These are phyloP conservation scores for Nemania abortiva DNA, from an alignment of 2,329 filamentous ascomycete species.

Conservation along the genomic window DNA sequence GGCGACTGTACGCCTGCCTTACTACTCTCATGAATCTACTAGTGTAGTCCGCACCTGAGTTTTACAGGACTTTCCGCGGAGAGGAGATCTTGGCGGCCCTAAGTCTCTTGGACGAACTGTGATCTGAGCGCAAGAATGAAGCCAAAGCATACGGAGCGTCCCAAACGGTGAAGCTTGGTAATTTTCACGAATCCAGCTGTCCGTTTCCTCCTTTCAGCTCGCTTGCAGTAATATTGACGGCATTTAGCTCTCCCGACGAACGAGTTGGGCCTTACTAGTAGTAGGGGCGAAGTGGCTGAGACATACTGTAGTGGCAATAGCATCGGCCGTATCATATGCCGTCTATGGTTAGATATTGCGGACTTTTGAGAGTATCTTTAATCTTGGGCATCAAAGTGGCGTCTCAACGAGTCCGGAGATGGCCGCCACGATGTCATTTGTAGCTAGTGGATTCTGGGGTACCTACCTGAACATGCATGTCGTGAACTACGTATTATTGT, in stretches of 20 bases:
- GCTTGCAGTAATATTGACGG: neutral
- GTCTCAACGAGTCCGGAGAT: conserved; percentile 54
- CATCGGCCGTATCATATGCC: conserved; percentile 85
- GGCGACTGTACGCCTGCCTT: too few species aligned
- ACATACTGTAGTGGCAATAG: conserved; percentile 55
- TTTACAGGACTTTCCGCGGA: too few species aligned
- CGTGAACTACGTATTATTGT: conserved; percentile 70
- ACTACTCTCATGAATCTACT: too few species aligned
- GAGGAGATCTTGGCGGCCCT: too few species aligned
- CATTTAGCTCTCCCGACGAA: neutral
- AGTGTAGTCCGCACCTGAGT: too few species aligned
- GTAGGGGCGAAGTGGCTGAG: conserved; percentile 19
- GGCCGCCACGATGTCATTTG: conserved; percentile 82
- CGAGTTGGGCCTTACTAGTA: neutral
- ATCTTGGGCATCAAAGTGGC: conserved; percentile 81
- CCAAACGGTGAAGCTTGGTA: conserved; percentile 59
- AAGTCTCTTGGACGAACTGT: conserved; percentile 59
- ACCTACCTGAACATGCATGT: conserved; percentile 85
- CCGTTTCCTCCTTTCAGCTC: neutral
- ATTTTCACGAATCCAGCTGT: conserved; percentile 35
- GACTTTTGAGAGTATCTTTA: conserved; percentile 76
- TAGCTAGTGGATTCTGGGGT: conserved; percentile 91
- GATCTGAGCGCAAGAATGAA: conserved; percentile 56
- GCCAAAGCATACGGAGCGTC: conserved; percentile 37
- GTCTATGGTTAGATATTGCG: conserved; percentile 78